Evolutionary conservation across 2,329 filamentous ascomycete genomes (phyloP).

Genomic region (Beauveria pseudobassiana): DNA sequence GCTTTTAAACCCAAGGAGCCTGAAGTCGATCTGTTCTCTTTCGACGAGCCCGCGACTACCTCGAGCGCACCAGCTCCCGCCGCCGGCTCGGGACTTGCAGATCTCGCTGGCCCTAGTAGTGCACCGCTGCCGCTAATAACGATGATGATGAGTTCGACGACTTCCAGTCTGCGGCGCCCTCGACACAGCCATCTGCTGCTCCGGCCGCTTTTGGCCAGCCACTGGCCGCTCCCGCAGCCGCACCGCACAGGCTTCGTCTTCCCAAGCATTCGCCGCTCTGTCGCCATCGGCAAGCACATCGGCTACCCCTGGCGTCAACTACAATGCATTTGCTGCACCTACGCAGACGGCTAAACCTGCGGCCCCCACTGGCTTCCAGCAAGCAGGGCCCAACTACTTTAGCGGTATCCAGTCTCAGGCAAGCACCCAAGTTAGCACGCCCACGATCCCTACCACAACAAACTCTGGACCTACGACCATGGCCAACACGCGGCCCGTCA

Average conservation of each 20-base stretch:
- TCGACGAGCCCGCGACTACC: conserved; percentile 63
- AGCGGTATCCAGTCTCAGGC: conserved; percentile 59
- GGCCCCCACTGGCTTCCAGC: conserved; percentile 62
- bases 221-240: conserved; percentile 56
- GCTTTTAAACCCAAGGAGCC: conserved; percentile 75
- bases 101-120: conserved; percentile 27
- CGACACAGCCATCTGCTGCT: conserved; percentile 43
- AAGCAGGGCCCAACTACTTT: conserved; percentile 87
- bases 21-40: conserved; percentile 88
- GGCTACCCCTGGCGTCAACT: conserved; percentile 51
- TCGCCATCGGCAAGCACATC: conserved; percentile 61
- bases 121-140: conserved; percentile 36
- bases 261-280: conserved; percentile 68
- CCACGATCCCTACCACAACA: conserved; percentile 23
- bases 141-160: conserved; percentile 96
- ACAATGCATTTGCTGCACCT: conserved; percentile 38
- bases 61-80: conserved; percentile 39
- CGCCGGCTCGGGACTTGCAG: conserved; percentile 38
- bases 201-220: conserved; percentile 80
- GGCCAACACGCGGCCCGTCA: conserved; percentile 42
- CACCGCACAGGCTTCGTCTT: conserved; percentile 59
- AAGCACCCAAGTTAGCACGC: conserved; percentile 14
- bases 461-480: conserved; percentile 30
- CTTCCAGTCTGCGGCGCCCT: conserved; percentile 74
- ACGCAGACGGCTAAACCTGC: conserved; percentile 34